Conservation (phyloP, 2,329 filamentous ascomycete genomes). For the Phaeosphaeria sp. region DNA sequence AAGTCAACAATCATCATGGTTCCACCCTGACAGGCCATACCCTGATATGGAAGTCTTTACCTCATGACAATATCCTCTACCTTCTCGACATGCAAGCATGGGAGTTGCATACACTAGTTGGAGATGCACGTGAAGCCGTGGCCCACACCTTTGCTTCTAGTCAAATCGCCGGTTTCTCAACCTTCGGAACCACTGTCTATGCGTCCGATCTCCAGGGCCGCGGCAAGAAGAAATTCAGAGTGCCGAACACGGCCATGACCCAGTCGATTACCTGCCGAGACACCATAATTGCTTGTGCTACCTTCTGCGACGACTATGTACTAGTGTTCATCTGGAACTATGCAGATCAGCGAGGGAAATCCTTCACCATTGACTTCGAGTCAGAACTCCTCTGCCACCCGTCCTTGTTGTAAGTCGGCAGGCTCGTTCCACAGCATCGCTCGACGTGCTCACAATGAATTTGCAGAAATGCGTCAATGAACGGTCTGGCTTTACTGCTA, state of each 20-base stretch:
- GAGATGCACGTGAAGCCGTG: constrained; percentile 32
- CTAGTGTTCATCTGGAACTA: constrained; percentile 39
- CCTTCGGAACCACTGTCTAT: constrained; percentile 22
- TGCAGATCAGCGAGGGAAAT: constrained; percentile 27
- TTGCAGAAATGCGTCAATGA: neutral
- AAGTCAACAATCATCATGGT: neutral
- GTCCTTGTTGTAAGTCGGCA: neutral
- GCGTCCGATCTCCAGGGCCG: constrained; percentile 23
- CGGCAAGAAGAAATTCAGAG: constrained; percentile 25
- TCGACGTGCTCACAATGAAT: neutral
- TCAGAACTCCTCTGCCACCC: neutral
- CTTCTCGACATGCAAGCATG: constrained; percentile 34
- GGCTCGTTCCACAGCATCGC: neutral
- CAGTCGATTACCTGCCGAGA: constrained; percentile 21
- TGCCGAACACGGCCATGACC: constrained; percentile 11
- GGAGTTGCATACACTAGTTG: constrained; percentile 10
- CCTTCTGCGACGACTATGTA: neutral
- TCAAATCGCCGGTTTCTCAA: constrained; percentile 31
- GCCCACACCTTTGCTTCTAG: constrained; percentile 21
- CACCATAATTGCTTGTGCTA: constrained; percentile 31
- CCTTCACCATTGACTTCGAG: constrained; percentile 22
- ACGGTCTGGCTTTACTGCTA: constrained; percentile 10
- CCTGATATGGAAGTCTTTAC: constrained; percentile 16
- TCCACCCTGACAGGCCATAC: constrained; percentile 22
- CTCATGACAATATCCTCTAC: constrained; percentile 11